phyloP scores from a whole-genome alignment of 106 monocot species.

The Xerophyta viscosa region DNA sequence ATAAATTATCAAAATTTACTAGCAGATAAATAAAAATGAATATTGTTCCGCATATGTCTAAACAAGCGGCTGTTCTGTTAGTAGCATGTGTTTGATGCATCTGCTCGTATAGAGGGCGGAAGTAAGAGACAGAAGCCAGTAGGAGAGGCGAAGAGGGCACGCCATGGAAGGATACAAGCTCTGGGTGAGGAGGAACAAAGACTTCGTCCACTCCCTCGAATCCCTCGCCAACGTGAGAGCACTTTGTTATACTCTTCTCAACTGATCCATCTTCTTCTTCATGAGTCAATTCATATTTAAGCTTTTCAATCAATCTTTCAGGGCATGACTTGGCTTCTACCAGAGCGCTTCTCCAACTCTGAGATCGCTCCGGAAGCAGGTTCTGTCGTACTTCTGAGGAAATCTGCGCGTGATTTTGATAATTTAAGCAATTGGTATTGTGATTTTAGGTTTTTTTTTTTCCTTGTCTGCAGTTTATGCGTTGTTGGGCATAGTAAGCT shows the following conservation, averaged over 20 bases:
- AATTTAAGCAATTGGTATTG: background rate
- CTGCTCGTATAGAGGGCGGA: too few species aligned
- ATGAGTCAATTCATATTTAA: background rate
- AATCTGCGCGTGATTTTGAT: background rate
- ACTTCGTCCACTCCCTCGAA: conserved; percentile 85
- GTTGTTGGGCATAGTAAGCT: conserved; percentile 59
- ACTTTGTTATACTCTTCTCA: background rate
- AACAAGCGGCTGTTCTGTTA: too few species aligned
- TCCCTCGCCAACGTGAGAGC: conserved; percentile 68
- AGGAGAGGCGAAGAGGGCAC: background rate
- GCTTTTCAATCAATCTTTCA: conserved; percentile 5
- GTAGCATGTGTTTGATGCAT: too few species aligned
- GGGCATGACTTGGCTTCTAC: conserved; percentile 90
- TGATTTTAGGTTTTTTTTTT: conserved; percentile 1
- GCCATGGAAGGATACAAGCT: conserved; percentile 82
- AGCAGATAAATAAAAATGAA: too few species aligned
- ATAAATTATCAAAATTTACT: too few species aligned
- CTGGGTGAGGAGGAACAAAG: conserved; percentile 69
- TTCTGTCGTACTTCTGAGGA: conserved; percentile 42
- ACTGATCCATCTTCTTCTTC: background rate
- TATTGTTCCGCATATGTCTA: too few species aligned
- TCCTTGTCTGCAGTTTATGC: conserved; percentile 66
- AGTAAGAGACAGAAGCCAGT: too few species aligned
- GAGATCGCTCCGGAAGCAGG: conserved; percentile 97
- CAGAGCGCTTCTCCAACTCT: conserved; percentile 90